Percentiles rank a stretch among this genome's conserved stretches.
phyloP scores from a whole-genome alignment of 192 early-diverging fungal genomes.

The Pilobolus umbonatus region DNA sequence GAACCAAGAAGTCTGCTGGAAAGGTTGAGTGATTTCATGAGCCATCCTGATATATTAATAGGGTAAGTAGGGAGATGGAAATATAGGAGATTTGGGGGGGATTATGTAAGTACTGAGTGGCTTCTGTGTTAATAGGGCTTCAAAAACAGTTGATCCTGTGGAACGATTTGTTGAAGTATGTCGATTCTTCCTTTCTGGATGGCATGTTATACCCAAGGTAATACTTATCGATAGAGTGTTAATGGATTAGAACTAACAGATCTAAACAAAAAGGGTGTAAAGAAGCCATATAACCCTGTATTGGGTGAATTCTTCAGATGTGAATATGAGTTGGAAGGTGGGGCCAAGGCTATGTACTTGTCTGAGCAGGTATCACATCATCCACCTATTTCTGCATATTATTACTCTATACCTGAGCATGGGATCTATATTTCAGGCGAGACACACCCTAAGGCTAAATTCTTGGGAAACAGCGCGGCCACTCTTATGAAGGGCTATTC shows the following conservation, averaged over 20 bases:
- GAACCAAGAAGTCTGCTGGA: constrained; percentile 93
- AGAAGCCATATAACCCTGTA: constrained; percentile 92
- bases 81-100: background rate
- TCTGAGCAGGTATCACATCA: constrained; percentile 92
- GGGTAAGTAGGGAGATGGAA: constrained; percentile 43
- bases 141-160: constrained; percentile 60
- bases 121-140: constrained; percentile 47
- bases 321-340: constrained; percentile 61
- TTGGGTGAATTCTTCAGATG: constrained; percentile 89
- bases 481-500: constrained; percentile 77
- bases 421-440: constrained; percentile 75
- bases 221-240: background rate
- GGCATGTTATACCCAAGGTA: constrained; percentile 90
- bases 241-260: background rate
- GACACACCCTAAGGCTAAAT: constrained; percentile 75
- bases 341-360: constrained; percentile 66
- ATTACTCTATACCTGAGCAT: constrained; percentile 75
- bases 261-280: constrained; percentile 77
- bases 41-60: constrained; percentile 77
- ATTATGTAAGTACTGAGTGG: background rate
- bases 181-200: constrained; percentile 83
- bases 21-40: constrained; percentile 95
- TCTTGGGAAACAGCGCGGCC: constrained; percentile 85
- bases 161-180: constrained; percentile 79
- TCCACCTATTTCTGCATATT: constrained; percentile 82